A percentile compares a stretch with the other conserved stretches of the same genome.
phyloP scores from a whole-genome alignment of 495 filamentous ascomycete genomes.

The Lasiosphaeria miniovina region DNA sequence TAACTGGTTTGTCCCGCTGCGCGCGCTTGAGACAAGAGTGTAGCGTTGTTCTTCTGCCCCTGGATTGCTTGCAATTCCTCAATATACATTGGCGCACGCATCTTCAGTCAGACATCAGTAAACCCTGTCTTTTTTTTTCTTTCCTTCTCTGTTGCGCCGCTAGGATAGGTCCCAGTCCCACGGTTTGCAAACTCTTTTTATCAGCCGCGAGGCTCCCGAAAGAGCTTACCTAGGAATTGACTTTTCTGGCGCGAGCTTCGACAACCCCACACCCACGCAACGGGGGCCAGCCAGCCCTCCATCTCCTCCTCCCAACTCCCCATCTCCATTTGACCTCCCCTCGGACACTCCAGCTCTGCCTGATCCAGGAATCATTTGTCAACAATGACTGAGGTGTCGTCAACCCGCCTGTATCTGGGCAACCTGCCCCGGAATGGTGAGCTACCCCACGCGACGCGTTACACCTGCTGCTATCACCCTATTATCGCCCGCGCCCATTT shows the following conservation, averaged over 20 bases:
- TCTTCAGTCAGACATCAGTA: no score
- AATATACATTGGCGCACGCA: no score
- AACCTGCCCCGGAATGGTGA: conserved; percentile 96
- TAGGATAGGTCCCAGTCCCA: no score
- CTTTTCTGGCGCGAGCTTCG: not conserved
- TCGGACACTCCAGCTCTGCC: not conserved
- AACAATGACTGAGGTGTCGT: conserved; percentile 74
- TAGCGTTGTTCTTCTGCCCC: no score
- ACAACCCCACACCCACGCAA: not conserved
- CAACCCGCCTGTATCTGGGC: conserved; percentile 92
- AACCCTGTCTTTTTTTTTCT: no score
- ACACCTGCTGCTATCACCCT: conserved; percentile 20
- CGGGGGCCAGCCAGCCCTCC: not conserved
- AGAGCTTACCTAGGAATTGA: no score
- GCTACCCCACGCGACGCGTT: conserved; percentile 27
- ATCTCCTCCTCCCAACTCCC: not conserved
- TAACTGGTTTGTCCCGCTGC: no score
- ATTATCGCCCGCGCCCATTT: conserved; percentile 3
- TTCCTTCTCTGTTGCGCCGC: no score
- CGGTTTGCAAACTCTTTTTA: no score
- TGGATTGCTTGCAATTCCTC: no score
- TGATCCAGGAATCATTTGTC: conserved; percentile 1
- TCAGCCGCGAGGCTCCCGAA: no score
- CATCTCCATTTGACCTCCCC: conserved; percentile 6
- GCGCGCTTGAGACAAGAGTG: no score